Evolutionary conservation across 352 stramenopile genomes (phyloP), one percentile per base, ranked within the genome.

Genomic region (Elongisporangium prolatum): DNA sequence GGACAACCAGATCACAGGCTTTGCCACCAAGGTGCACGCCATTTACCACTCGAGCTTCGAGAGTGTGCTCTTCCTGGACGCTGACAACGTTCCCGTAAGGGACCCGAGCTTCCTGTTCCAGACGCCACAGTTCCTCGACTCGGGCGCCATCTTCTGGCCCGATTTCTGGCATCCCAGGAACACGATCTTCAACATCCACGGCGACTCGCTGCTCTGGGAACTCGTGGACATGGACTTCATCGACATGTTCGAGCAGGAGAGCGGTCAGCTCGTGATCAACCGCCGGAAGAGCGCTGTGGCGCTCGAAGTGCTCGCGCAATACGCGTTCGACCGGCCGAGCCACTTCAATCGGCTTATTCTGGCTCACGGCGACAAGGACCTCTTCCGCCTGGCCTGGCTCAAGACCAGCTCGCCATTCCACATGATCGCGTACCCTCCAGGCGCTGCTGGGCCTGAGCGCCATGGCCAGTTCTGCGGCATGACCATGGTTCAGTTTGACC

Each of bases 221-320:
- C 71, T 86, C n/a, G 63, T 91, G 17, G 69, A 86, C 52, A 64
- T 89, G 48, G 51, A 68, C 11, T 81, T 79, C 18, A 64, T 89
- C 37, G 75, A 89, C 65, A 89, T 89, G 78, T 89, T 89, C 59
- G 83, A 92, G 59, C 80, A 91, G 60, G 83, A 92, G 53, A 90
- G 78, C 52, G 83, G 78, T 0, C 83, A 92, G 54, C 65, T 92
- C 59, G 59, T 92, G n/a, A 72, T 92, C 55, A 72, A 88, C 47
- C 76, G 76, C 14, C 64, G 55, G 14, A 67, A 68, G 14, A 60
- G 61, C 50, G 64, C 65, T 14, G 24, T 66, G 3, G 69, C 84
- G 18, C 62, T 91, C 47, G 71, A 84, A 28, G 59, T 90, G 56
- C 59, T 89, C 21, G 68, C 78, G 50, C 88, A 85, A 37, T 90